Evolutionary conservation across 192 early-diverging fungal genomes (phyloP).

Genomic region (Podila epicladia): DNA sequence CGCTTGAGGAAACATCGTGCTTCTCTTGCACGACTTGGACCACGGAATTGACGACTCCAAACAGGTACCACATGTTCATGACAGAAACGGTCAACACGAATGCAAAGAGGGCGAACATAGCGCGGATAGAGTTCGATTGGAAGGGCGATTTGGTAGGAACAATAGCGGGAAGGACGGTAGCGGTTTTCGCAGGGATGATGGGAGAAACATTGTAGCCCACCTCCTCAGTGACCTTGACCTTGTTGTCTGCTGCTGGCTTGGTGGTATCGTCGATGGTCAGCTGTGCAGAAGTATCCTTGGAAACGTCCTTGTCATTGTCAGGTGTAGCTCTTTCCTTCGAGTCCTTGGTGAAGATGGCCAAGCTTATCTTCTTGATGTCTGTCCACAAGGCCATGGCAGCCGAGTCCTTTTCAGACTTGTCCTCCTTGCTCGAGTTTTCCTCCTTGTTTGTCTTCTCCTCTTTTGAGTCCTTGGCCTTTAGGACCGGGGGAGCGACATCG

Average conservation of each 20-base stretch:
- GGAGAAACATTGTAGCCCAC: background rate
- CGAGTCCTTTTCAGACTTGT: background rate
- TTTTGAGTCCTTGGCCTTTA: background rate
- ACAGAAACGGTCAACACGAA: constrained; percentile 24
- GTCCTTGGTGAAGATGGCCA: constrained; percentile 1
- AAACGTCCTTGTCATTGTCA: background rate
- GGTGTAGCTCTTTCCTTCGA: background rate
- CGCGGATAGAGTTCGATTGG: background rate
- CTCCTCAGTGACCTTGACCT: background rate
- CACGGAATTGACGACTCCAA: constrained; percentile 11
- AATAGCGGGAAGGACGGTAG: background rate
- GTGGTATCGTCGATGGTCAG: too few relatives aligned
- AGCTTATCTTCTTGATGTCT: background rate
- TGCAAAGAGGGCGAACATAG: constrained; percentile 9
- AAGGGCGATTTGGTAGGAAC: too few relatives aligned
- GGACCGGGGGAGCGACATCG: background rate
- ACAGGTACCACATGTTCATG: constrained; percentile 31
- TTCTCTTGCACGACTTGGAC: constrained; percentile 23
- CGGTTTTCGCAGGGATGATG: background rate
- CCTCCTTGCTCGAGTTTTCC: background rate
- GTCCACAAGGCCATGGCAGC: background rate
- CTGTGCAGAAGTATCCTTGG: too few relatives aligned
- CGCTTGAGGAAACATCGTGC: constrained; percentile 2
- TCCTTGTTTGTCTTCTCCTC: background rate
- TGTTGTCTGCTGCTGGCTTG: background rate